Evolutionary conservation across 2,329 filamentous ascomycete species (phyloP).

Genomic region (Ceratocystis huliohia): DNA sequence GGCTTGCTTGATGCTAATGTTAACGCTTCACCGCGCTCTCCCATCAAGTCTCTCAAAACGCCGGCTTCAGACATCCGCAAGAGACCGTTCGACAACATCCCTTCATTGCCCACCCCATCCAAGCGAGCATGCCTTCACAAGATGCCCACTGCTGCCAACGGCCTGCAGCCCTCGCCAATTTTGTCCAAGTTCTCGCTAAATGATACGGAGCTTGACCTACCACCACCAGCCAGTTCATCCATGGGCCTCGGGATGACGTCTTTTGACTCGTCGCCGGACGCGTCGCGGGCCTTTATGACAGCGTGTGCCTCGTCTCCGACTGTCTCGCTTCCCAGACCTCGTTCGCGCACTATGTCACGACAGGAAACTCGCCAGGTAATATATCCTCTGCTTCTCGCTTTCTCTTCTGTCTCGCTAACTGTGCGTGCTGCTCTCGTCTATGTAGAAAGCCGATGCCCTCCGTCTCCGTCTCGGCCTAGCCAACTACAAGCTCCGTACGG

Average conservation of each 20-base stretch:
- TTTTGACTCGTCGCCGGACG: conserved; percentile 17
- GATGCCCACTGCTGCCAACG: neutral
- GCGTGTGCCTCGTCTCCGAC: conserved; percentile 17
- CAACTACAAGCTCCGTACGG: conserved; percentile 62
- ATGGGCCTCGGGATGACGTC: conserved; percentile 10
- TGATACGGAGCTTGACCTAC: neutral
- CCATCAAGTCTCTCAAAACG: conserved; percentile 18
- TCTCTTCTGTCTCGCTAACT: conserved; percentile 1
- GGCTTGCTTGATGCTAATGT: conserved; percentile 20
- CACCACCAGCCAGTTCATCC: neutral
- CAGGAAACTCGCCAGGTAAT: conserved; percentile 30
- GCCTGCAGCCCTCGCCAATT: conserved; percentile 16
- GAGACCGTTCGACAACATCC: conserved; percentile 12
- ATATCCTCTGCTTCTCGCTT: neutral
- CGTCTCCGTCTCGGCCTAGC: conserved; percentile 57
- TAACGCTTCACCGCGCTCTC: conserved; percentile 17
- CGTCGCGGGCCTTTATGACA: conserved; percentile 17
- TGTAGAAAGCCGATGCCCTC: conserved; percentile 51
- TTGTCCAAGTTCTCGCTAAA: conserved; percentile 14
- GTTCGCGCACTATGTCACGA: conserved; percentile 13
- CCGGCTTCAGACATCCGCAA: conserved; percentile 12
- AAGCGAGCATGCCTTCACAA: conserved; percentile 5
- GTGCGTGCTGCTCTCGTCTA: conserved; percentile 10
- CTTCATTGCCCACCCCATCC: conserved; percentile 12
- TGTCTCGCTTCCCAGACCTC: neutral